Percentiles rank a stretch among this genome's conserved stretches.
Evolutionary conservation across 2,329 filamentous ascomycete species (phyloP).

Genomic region (Fusarium coffeatum): DNA sequence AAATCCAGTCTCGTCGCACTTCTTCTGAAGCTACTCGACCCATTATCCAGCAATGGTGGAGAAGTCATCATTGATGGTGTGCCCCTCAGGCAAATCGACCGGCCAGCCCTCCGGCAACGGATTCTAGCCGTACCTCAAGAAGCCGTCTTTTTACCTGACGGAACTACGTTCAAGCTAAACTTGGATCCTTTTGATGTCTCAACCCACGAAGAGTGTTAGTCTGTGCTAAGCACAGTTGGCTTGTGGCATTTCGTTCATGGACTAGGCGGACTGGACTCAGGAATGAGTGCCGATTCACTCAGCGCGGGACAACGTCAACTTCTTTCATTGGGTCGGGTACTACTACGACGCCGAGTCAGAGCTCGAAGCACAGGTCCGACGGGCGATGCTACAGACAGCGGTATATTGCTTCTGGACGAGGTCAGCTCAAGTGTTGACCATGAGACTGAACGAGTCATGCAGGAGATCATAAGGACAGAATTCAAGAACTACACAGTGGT

Average conservation of each 20-base stretch:
- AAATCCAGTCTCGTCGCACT: slow-evolving; percentile 58
- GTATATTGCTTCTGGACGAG: slow-evolving; percentile 57
- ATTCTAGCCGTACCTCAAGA: slow-evolving; percentile 67
- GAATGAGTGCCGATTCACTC: slow-evolving; percentile 60
- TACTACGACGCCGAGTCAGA: slow-evolving; percentile 56
- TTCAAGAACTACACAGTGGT: slow-evolving; percentile 64
- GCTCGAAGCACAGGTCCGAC: neutral
- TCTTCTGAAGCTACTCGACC: slow-evolving; percentile 57
- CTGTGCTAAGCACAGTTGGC: slow-evolving; percentile 50
- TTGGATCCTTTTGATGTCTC: slow-evolving; percentile 55
- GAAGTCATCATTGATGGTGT: slow-evolving; percentile 58
- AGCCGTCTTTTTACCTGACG: slow-evolving; percentile 61
- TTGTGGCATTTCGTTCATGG: slow-evolving; percentile 50
- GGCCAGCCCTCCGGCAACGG: slow-evolving; percentile 57
- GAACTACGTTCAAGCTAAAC: slow-evolving; percentile 55
- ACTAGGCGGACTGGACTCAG: slow-evolving; percentile 50
- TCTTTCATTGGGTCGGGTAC: slow-evolving; percentile 70
- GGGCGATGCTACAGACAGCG: slow-evolving; percentile 13
- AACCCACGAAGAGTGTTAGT: slow-evolving; percentile 48
- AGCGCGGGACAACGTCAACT: slow-evolving; percentile 72
- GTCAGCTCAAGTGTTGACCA: slow-evolving; percentile 57
- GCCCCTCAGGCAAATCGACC: slow-evolving; percentile 53
- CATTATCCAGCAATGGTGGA: slow-evolving; percentile 37
- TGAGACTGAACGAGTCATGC: slow-evolving; percentile 56
- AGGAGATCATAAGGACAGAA: slow-evolving; percentile 54